These are phyloP conservation scores for Colletotrichum costaricense DNA, from an alignment of 2,329 filamentous ascomycete species.

Conservation along the genomic window DNA sequence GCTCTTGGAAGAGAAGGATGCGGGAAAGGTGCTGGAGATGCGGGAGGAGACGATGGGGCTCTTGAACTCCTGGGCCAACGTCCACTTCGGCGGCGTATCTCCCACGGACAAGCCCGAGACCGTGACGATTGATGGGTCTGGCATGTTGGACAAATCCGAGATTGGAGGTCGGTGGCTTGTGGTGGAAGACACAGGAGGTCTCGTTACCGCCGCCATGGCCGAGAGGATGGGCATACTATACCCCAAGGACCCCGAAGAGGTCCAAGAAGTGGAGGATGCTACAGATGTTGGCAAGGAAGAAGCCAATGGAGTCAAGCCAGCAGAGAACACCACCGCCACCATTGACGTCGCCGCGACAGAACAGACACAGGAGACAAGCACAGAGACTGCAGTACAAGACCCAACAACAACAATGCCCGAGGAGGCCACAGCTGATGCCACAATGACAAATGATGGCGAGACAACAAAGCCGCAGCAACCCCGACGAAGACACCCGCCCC, in stretches of 20 bases:
- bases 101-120: constrained; percentile 39
- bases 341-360: neutral
- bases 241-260: constrained; percentile 44
- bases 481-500: constrained; percentile 16
- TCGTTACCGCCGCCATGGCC: constrained; percentile 85
- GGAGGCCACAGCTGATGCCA: constrained; percentile 5
- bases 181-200: constrained; percentile 87
- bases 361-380: neutral
- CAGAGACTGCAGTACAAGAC: neutral
- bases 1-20: constrained; percentile 67
- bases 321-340: neutral
- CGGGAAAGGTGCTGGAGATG: constrained; percentile 50
- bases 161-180: constrained; percentile 75
- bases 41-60: constrained; percentile 62
- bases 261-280: constrained; percentile 43
- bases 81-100: constrained; percentile 73
- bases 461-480: constrained; percentile 2
- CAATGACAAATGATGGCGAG: constrained; percentile 7
- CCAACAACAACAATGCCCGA: neutral
- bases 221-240: constrained; percentile 89
- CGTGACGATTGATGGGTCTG: constrained; percentile 57
- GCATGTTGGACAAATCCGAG: constrained; percentile 75
- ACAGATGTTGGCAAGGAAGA: constrained; percentile 31
- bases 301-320: constrained; percentile 8
- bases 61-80: constrained; percentile 89